Percentiles rank a stretch among this genome's conserved stretches.
phyloP scores from a whole-genome alignment of 768 basidiomycete genomes.

The Leccinellum luteum region DNA sequence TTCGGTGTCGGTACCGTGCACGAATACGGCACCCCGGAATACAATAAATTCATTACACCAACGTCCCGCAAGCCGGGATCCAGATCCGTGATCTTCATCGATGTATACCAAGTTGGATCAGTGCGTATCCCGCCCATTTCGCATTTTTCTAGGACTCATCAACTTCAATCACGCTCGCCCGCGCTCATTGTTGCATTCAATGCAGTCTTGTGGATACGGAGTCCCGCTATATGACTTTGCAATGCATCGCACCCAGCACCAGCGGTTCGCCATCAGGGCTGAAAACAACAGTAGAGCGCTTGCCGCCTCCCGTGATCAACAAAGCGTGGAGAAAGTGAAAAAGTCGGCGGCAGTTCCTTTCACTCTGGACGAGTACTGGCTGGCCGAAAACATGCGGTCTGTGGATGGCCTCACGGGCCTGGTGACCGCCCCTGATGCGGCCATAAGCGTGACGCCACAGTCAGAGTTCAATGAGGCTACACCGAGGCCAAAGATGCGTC shows the following conservation, averaged over 20 bases:
- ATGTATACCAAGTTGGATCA: slow-evolving; percentile 55
- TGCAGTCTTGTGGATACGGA: slow-evolving; percentile 63
- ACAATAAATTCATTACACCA: slow-evolving; percentile 48
- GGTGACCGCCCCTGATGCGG: slow-evolving; percentile 21
- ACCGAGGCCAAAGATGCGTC: slow-evolving; percentile 11
- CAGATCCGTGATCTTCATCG: slow-evolving; percentile 56
- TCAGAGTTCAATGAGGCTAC: slow-evolving; percentile 17
- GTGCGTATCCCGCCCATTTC: slow-evolving; percentile 26
- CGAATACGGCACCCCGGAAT: slow-evolving; percentile 64
- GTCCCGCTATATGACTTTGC: slow-evolving; percentile 63
- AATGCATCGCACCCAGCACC: slow-evolving; percentile 53
- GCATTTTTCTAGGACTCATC: neutral
- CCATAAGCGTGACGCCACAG: slow-evolving; percentile 4
- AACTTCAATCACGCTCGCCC: no score
- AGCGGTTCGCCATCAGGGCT: slow-evolving; percentile 37
- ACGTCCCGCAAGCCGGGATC: slow-evolving; percentile 54
- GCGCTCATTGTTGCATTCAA: neutral
- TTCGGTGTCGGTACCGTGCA: slow-evolving; percentile 61
- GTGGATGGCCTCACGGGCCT: slow-evolving; percentile 61
- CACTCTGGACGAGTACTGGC: slow-evolving; percentile 56
- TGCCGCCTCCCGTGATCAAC: slow-evolving; percentile 2
- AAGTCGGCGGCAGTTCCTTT: slow-evolving; percentile 16
- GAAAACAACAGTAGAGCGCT: slow-evolving; percentile 37
- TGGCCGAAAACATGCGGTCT: slow-evolving; percentile 44
- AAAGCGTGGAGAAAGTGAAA: neutral